phyloP scores from a whole-genome alignment of 192 early-diverging fungal species.

The Backusella circina region DNA sequence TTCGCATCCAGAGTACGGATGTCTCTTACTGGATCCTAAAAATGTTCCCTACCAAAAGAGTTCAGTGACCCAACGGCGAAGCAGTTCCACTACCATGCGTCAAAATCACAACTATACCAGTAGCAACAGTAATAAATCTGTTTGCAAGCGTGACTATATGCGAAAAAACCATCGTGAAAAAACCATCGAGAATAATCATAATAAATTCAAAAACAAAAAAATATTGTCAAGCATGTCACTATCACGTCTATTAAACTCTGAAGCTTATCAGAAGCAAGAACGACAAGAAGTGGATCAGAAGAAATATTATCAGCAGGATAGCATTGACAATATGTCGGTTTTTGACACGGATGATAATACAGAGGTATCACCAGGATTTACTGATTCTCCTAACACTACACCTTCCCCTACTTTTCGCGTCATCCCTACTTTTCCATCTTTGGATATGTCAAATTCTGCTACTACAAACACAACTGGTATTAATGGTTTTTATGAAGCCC shows the following conservation, averaged over 20 bases:
- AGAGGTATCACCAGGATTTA: not conserved
- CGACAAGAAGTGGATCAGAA: not conserved
- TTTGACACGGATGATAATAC: not conserved
- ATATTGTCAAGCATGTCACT: conserved; percentile 20
- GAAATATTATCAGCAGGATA: not conserved
- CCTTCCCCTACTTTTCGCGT: conserved; percentile 20
- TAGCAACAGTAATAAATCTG: not conserved
- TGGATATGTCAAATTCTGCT: not conserved
- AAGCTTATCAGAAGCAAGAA: not conserved
- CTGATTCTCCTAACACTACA: conserved; percentile 6
- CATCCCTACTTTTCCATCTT: conserved; percentile 5
- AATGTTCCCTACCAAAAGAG: conserved; percentile 4
- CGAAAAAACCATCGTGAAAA: not conserved
- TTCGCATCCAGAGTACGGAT: conserved; percentile 30
- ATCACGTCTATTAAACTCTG: conserved; percentile 11
- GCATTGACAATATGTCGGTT: not conserved
- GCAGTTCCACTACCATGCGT: conserved; percentile 17
- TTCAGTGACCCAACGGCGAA: not conserved
- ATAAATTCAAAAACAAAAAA: not conserved
- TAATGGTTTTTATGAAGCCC: not conserved
- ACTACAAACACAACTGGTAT: not conserved
- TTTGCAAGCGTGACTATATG: conserved; percentile 20
- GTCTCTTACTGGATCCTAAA: conserved; percentile 24
- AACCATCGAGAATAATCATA: not conserved
- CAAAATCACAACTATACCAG: conserved; percentile 1